Conservation (phyloP, 345 rosid genomes). For the Jatropha curcas region DNA sequence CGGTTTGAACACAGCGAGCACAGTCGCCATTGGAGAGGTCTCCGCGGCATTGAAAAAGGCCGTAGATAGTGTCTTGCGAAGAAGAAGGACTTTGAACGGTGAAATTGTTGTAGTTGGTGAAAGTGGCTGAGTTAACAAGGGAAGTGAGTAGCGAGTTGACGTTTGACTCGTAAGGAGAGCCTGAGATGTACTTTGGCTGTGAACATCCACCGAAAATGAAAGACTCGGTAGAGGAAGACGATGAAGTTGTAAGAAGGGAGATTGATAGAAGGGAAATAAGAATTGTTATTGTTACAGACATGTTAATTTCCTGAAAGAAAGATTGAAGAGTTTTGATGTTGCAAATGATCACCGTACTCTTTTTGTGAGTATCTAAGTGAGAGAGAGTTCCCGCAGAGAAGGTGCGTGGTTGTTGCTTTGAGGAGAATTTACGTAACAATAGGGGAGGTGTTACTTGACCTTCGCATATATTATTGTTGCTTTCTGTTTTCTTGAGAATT, state of each 20-base stretch:
- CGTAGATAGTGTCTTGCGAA: constrained; percentile 24
- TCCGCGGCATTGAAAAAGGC: constrained; percentile 40
- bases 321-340: too few species aligned
- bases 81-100: constrained; percentile 19
- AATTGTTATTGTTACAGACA: not conserved
- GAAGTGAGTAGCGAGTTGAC: constrained; percentile 35
- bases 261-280: constrained; percentile 2
- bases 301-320: not conserved
- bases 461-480: constrained; percentile 20
- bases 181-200: constrained; percentile 21
- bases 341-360: too few species aligned
- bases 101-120: constrained; percentile 31
- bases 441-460: constrained; percentile 27
- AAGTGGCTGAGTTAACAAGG: constrained; percentile 31
- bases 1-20: constrained; percentile 23
- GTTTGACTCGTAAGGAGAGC: constrained; percentile 33
- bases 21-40: constrained; percentile 31
- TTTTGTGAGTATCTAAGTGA: constrained; percentile 1
- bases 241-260: constrained; percentile 7
- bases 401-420: constrained; percentile 41
- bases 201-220: constrained; percentile 36
- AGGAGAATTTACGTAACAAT: constrained; percentile 57
- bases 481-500: not conserved
- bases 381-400: not conserved
- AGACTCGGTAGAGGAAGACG: constrained; percentile 20